Evolutionary conservation across 164 flowering plant genomes (phyloP).

Genomic region (Aristolochia contorta): DNA sequence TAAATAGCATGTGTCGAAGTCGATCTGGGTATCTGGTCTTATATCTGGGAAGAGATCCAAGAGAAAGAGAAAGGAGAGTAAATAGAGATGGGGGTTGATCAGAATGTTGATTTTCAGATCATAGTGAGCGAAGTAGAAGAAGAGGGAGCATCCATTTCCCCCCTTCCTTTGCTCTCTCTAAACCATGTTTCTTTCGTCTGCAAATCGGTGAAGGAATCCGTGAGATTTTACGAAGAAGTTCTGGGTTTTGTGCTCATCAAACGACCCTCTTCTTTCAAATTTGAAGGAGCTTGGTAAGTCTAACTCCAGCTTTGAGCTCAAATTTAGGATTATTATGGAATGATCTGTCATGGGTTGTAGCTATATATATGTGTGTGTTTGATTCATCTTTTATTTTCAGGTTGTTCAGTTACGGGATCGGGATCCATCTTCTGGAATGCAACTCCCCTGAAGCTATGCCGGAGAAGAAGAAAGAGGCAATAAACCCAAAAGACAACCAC

Average conservation of each 20-base stretch:
- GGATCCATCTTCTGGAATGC: constrained; percentile 63
- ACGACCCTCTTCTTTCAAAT: constrained; percentile 63
- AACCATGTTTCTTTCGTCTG: constrained; percentile 54
- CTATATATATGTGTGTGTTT: no score
- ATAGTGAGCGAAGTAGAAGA: constrained; percentile 3
- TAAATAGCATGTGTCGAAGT: no score
- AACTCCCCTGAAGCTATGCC: constrained; percentile 15
- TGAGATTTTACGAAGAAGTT: constrained; percentile 44
- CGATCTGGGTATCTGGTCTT: no score
- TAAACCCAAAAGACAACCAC: constrained; percentile 72
- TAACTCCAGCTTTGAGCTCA: no score
- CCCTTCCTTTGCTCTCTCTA: constrained; percentile 39
- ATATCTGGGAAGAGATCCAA: neutral
- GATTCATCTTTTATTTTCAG: constrained; percentile 18
- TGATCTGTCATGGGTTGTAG: no score
- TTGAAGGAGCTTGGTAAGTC: constrained; percentile 68
- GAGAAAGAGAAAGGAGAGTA: neutral
- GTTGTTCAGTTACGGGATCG: constrained; percentile 65
- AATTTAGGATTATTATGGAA: no score
- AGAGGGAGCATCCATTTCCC: neutral
- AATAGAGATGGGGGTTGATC: neutral
- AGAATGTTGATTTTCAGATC: constrained; percentile 5
- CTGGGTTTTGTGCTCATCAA: constrained; percentile 58
- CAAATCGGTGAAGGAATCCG: constrained; percentile 32
- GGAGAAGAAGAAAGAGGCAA: constrained; percentile 22